A percentile compares a stretch with the other conserved stretches of the same genome.
Conservation (phyloP, 352 stramenopile species). For the Globisporangium viniferum region DNA sequence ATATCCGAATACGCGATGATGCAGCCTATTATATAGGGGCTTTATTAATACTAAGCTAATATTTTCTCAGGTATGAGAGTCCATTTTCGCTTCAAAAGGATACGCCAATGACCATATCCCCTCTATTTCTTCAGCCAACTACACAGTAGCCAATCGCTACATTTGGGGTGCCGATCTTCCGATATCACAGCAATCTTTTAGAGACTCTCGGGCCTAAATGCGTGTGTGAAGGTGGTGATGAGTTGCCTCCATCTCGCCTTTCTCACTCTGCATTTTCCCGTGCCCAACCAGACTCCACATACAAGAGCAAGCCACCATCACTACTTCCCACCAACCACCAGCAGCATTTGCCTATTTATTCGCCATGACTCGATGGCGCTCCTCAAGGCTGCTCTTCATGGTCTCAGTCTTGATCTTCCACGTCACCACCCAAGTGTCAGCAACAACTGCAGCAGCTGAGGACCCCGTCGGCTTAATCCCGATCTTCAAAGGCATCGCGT, state of each 20-base stretch:
- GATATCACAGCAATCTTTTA: background rate
- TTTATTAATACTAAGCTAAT: too few species aligned
- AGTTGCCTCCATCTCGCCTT: background rate
- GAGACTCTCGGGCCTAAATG: background rate
- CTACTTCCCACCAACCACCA: background rate
- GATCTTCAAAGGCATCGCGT: background rate
- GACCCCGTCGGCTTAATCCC: conserved; percentile 1
- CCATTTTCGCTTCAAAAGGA: background rate
- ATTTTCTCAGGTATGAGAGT: too few species aligned
- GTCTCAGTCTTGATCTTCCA: conserved; percentile 2
- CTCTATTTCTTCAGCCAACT: background rate
- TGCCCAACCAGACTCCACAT: background rate
- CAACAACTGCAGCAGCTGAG: background rate
- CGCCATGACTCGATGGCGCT: conserved; percentile 1
- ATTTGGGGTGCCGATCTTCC: background rate
- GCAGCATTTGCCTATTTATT: background rate
- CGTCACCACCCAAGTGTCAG: background rate
- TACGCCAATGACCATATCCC: background rate
- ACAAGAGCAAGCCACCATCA: background rate
- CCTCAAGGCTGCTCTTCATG: background rate
- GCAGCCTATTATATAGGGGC: background rate
- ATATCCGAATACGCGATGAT: background rate
- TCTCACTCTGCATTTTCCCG: conserved; percentile 16
- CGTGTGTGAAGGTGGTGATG: background rate
- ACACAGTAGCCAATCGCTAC: background rate